Percentiles rank a stretch among this genome's conserved stretches.
Conservation (phyloP, 768 basidiomycete genomes). For the Cyclocybe aegerita region DNA sequence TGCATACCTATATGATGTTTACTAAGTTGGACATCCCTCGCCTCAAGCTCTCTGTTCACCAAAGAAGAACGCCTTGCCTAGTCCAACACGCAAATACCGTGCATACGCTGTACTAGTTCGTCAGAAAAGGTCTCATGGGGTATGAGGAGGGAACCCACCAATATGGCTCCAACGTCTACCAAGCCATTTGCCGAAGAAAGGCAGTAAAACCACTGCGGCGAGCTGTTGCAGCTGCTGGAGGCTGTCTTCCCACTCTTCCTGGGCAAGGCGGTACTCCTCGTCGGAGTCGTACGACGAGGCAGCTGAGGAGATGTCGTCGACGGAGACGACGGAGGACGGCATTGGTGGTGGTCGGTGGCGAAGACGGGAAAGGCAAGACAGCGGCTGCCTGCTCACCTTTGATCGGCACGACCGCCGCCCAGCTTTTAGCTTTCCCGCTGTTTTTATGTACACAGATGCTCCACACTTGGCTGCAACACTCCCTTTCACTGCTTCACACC, state of each 20-base stretch:
- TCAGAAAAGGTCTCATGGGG: conserved; percentile 3
- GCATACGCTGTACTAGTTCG: conserved; percentile 52
- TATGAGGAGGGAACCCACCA: conserved; percentile 50
- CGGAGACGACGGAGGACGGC: conserved; percentile 60
- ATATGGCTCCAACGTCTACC: conserved; percentile 85
- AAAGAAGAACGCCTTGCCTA: conserved; percentile 63
- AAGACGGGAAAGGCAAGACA: conserved; percentile 14
- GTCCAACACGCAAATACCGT: conserved; percentile 67
- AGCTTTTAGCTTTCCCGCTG: conserved; percentile 1
- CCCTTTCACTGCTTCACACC: conserved; percentile 4
- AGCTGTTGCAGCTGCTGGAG: conserved; percentile 82
- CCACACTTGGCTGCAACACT: conserved; percentile 14
- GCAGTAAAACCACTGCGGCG: conserved; percentile 75
- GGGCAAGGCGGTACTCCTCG: conserved; percentile 74
- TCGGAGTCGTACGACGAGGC: conserved; percentile 60
- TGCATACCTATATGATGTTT: background rate
- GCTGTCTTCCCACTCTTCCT: conserved; percentile 94
- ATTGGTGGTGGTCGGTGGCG: conserved; percentile 32
- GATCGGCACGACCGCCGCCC: conserved; percentile 12
- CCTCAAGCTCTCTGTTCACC: conserved; percentile 19
- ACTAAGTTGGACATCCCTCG: background rate
- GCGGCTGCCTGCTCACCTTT: conserved; percentile 7
- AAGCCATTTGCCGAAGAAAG: conserved; percentile 85
- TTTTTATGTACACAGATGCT: conserved; percentile 16
- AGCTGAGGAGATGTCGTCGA: conserved; percentile 58